phyloP scores from a whole-genome alignment of 1,284 basidiomycete species.

The Porphyrellus sp. region DNA sequence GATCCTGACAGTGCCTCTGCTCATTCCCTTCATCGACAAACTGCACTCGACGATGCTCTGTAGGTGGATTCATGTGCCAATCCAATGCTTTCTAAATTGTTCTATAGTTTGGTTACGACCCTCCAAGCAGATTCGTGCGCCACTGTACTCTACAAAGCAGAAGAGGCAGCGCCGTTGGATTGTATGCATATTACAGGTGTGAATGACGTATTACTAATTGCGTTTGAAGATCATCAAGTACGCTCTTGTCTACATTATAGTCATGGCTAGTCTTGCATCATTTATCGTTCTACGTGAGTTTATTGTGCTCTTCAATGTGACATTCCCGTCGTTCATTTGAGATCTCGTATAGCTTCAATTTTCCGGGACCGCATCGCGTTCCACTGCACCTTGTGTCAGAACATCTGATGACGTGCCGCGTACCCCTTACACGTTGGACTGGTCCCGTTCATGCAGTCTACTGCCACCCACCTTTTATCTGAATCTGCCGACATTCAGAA shows the following conservation, averaged over 20 bases:
- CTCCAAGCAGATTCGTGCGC: constrained; percentile 91
- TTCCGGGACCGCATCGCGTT: constrained; percentile 69
- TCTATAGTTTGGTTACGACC: constrained; percentile 79
- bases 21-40: constrained; percentile 86
- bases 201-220: constrained; percentile 9
- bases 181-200: constrained; percentile 44
- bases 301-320: constrained; percentile 21
- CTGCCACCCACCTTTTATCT: constrained; percentile 10
- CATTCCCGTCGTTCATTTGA: constrained; percentile 4
- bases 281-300: constrained; percentile 75
- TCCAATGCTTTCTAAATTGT: constrained; percentile 4
- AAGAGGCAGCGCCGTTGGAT: constrained; percentile 90
- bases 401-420: constrained; percentile 54
- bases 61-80: constrained; percentile 41
- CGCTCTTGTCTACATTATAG: constrained; percentile 77
- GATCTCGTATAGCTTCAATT: constrained; percentile 49
- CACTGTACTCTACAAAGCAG: constrained; percentile 93
- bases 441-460: constrained; percentile 1
- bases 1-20: constrained; percentile 77
- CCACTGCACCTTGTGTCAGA: constrained; percentile 71
- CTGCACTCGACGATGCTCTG: constrained; percentile 89
- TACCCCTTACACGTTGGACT: constrained; percentile 13
- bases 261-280: constrained; percentile 80
- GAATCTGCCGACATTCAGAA: constrained; percentile 22
- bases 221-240: constrained; percentile 69